phyloP scores from a whole-genome alignment of 148 eudicot genomes.

The Vaccinium vitisidaea region DNA sequence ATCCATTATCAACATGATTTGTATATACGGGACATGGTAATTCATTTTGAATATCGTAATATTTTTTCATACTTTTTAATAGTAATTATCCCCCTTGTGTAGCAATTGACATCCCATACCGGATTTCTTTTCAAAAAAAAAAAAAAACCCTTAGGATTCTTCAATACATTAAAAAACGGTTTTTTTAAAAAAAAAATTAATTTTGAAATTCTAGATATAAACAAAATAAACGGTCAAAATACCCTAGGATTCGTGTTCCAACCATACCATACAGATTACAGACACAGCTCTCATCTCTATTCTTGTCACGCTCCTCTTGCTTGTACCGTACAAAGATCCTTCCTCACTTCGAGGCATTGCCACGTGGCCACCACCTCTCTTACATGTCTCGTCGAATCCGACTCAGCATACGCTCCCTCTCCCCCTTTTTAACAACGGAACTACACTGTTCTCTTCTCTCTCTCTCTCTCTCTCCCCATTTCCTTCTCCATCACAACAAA shows the following conservation, averaged over 20 bases:
- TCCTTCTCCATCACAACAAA: background rate
- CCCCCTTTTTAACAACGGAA: background rate
- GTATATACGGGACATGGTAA: too few species aligned
- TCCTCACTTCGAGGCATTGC: background rate
- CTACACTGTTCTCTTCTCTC: background rate
- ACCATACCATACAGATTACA: background rate
- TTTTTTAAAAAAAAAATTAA: too few species aligned
- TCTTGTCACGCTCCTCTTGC: background rate
- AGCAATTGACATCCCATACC: too few species aligned
- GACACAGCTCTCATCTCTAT: background rate
- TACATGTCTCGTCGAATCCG: background rate
- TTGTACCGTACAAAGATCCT: background rate
- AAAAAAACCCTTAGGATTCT: too few species aligned
- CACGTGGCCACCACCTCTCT: conserved; percentile 1
- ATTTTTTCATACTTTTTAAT: too few species aligned
- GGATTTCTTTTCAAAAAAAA: too few species aligned
- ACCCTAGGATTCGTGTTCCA: background rate
- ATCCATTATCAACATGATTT: too few species aligned
- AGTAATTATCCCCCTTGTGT: too few species aligned
- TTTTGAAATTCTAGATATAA: background rate
- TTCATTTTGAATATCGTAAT: too few species aligned
- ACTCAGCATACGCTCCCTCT: conserved; percentile 11
- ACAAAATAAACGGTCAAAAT: background rate
- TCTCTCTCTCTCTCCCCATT: background rate
- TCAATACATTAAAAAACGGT: too few species aligned